Evolutionary conservation across 2,329 filamentous ascomycete genomes (phyloP), one percentile per base, ranked within the genome.

Genomic region (Nothophaeocryptopus gaeumannii): DNA sequence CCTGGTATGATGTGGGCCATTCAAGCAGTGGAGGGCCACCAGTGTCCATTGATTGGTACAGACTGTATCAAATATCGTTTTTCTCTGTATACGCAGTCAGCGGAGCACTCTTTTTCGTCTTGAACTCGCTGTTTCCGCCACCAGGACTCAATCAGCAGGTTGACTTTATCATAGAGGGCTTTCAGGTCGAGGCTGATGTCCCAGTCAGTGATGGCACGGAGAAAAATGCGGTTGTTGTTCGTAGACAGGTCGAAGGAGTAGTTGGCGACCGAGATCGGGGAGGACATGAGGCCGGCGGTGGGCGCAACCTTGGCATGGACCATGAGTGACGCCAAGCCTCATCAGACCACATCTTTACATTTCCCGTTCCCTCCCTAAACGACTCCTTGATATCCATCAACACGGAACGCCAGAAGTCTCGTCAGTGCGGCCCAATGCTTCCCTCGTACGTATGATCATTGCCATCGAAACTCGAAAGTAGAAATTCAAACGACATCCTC

Each of bases 1-100:
- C 20, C 60, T 9, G 60, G 39, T 4, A 44, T 49, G 46, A 16
- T 39, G 2, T 47, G 44, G 44, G 44, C 44, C n/a, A 15, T 39
- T 2, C 16, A 31, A 20, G 35, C 16, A 9, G 40, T 50, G 40
- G 40, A 8, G 47, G 47, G 5, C 40, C 40, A 10, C n/a, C 32
- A 16, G 41, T 45, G 13, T 15, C 8, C 8, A 32, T 26, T 10
- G 47, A 32, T 13, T 50, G 47, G 47, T 44, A 35, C 29, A 16
- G 40, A 3, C 29, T 45, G 2, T 50, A 50, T 38, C 47, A 50
- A 29, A 37, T 50, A 11, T 37, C 39, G 5, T 50, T 43, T 31
- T 50, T 50, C 47, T 50, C 44, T 31, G 40, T 39, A 20, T 50
- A 50, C 29, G 32, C 35, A 4, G 34, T 38, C 10, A 43, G 39